phyloP scores from a whole-genome alignment of 805 yeast genomes.

The Starmerella riodocensis region DNA sequence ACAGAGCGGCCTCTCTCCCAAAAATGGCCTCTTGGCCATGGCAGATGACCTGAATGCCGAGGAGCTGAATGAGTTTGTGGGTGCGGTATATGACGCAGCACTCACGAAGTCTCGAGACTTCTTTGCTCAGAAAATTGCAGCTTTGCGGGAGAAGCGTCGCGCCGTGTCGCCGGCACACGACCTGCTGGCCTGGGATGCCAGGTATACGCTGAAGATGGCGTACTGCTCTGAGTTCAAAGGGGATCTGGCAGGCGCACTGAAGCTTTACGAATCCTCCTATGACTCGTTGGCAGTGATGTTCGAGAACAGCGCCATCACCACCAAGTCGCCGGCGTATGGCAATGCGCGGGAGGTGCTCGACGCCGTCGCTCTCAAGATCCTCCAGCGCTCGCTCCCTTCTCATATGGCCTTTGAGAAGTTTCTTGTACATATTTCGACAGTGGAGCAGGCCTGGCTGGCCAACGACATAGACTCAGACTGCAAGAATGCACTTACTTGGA shows the following conservation, averaged over 20 bases:
- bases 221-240: constrained; percentile 38
- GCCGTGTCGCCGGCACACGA: constrained; percentile 16
- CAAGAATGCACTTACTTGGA: constrained; percentile 36
- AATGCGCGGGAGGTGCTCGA: constrained; percentile 36
- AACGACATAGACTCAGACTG: constrained; percentile 20
- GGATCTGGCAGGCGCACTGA: constrained; percentile 37
- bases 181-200: constrained; percentile 34
- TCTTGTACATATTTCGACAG: constrained; percentile 45
- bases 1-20: constrained; percentile 33
- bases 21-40: constrained; percentile 35
- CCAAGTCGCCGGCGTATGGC: constrained; percentile 3
- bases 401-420: constrained; percentile 50
- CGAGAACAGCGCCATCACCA: constrained; percentile 19
- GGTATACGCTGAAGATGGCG: constrained; percentile 42
- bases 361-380: constrained; percentile 47
- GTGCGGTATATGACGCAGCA: constrained; percentile 29
- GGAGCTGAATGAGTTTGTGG: constrained; percentile 33
- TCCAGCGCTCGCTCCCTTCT: constrained; percentile 39
- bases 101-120: constrained; percentile 35
- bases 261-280: constrained; percentile 40
- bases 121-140: constrained; percentile 22
- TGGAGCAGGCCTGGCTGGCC: constrained; percentile 28
- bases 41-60: constrained; percentile 31
- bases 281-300: constrained; percentile 36
- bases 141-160: constrained; percentile 18